Evolutionary conservation across 31 red algal species (phyloP), one percentile per base, ranked within the genome.

Genomic region (Odonthalia washingtoniensis): DNA sequence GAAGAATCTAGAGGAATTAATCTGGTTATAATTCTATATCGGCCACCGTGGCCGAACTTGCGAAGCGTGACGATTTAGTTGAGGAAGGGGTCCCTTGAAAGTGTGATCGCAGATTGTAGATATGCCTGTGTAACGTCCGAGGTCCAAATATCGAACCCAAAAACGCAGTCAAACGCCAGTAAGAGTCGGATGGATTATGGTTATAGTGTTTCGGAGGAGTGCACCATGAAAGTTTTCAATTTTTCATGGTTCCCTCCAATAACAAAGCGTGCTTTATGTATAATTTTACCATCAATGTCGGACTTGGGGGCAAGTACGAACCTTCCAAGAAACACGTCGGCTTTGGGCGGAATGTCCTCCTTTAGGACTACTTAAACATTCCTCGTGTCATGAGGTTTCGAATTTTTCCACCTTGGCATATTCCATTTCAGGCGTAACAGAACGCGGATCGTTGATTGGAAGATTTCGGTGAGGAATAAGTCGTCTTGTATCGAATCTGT

Each of bases 171-270:
- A 9, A 14, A 68, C 9, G 65, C 0, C 5, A 68, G 65, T 5
- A 68, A 17, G 5, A 14, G 65, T 34, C 65, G 65, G 65, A 68
- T 17, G 5, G 65, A 68, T 14, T 68, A 34, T 0, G 65, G 16
- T 68, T 68, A 34, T 34, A 68, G 16, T 68, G 5, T 68, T 28
- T 5, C 31, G 31, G 16, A 5, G 0, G 65, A 34, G 16, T 68
- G 65, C 5, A 5, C 5, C 9, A 68, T 28, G 31, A 68, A 34
- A 5, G 31, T 68, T 9, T 68, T 68, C 9, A 68, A 34, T 34
- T 68, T 68, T 28, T 68, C 0, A 34, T 4, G 65, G 36, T 68
- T 28, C 65, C 9, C 65, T 68, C 65, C 65, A 34, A 68, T 68
- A 5, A 68, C 65, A 17, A 9, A 68, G 31, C 16, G 65, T 28